Percentiles rank a stretch among this genome's conserved stretches.
These are phyloP conservation scores for Lactarius trivialis DNA, from an alignment of 768 basidiomycete species.

Conservation along the genomic window DNA sequence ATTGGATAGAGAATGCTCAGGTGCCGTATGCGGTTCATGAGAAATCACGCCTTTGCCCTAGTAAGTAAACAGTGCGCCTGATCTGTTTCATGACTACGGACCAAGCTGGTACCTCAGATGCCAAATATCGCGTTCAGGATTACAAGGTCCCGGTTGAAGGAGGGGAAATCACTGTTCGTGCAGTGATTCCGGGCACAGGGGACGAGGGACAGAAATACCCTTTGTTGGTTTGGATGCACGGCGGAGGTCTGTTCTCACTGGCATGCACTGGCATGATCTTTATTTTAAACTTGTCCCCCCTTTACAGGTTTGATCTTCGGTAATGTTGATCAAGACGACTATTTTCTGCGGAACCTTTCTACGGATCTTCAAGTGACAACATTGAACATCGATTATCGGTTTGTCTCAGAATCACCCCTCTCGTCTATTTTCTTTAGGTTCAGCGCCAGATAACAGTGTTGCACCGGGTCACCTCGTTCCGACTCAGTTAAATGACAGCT, in stretches of 20 bases:
- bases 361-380: slow-evolving; percentile 14
- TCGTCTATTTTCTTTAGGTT: background rate
- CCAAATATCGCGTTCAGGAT: slow-evolving; percentile 6
- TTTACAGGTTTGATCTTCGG: slow-evolving; percentile 11
- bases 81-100: background rate
- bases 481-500: slow-evolving; percentile 23
- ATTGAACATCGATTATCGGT: slow-evolving; percentile 20
- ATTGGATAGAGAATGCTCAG: background rate
- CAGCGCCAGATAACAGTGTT: background rate
- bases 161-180: background rate
- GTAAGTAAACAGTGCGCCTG: background rate
- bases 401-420: background rate
- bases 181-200: background rate
- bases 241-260: slow-evolving; percentile 4
- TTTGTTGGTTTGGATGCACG: background rate
- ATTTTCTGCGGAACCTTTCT: slow-evolving; percentile 14
- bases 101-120: background rate
- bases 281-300: background rate
- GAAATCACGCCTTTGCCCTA: background rate
- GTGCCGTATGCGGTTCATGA: background rate
- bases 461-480: slow-evolving; percentile 25
- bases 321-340: slow-evolving; percentile 21
- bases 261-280: too few relatives aligned
- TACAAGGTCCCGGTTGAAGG: slow-evolving; percentile 10
- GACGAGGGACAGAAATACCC: background rate